These are phyloP conservation scores for Rhinocladiella mackenziei DNA, from an alignment of 2,329 filamentous ascomycete genomes.

Conservation along the genomic window DNA sequence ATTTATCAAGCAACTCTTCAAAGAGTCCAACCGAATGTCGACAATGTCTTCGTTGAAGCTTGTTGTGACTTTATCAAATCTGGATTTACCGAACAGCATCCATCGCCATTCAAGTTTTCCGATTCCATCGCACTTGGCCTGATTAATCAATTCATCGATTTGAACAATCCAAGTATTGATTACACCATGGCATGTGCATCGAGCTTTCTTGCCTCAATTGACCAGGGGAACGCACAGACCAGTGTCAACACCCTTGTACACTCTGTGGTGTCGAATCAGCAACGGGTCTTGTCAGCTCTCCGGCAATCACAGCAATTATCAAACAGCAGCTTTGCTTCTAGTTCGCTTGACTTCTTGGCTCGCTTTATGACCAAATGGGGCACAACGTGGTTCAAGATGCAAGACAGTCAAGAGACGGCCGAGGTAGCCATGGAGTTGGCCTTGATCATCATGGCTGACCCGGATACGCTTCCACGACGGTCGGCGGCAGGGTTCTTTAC, in stretches of 20 bases:
- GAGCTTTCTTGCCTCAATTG: constrained; percentile 43
- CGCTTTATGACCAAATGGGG: constrained; percentile 43
- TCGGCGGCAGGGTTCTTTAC: constrained; percentile 45
- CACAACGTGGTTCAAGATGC: constrained; percentile 37
- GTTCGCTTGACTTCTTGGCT: constrained; percentile 44
- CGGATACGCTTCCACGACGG: constrained; percentile 46
- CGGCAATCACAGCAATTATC: constrained; percentile 7
- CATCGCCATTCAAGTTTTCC: constrained; percentile 43
- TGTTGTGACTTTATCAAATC: constrained; percentile 46
- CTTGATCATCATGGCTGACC: constrained; percentile 39
- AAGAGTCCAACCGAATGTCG: constrained; percentile 34
- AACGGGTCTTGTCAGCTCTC: constrained; percentile 32
- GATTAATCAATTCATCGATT: constrained; percentile 37
- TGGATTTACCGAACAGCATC: constrained; percentile 42
- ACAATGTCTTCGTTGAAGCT: constrained; percentile 43
- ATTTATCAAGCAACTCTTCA: constrained; percentile 34
- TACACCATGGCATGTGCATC: constrained; percentile 45
- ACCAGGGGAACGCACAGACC: constrained; percentile 30
- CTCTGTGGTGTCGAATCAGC: constrained; percentile 27
- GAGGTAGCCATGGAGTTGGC: constrained; percentile 40
- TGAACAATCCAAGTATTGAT: constrained; percentile 40
- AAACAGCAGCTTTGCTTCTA: constrained; percentile 43
- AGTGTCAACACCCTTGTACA: constrained; percentile 37
- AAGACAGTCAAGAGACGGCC: constrained; percentile 30
- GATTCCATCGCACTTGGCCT: constrained; percentile 41